Percentiles rank a stretch among this genome's conserved stretches.
Evolutionary conservation across 306 rosid species (phyloP).

Genomic region (Fragaria nilgerrensis): DNA sequence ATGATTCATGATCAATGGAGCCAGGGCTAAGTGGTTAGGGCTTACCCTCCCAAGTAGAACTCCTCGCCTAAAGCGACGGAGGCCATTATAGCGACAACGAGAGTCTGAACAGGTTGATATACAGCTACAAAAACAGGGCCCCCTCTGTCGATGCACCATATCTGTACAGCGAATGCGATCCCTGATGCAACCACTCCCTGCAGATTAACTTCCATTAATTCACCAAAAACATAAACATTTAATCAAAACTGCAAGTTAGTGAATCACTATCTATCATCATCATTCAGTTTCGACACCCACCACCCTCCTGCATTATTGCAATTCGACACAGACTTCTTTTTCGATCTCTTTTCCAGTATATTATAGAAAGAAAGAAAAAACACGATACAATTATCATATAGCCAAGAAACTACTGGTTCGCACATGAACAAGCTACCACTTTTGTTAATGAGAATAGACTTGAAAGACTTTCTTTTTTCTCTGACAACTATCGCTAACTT

Average conservation of each 20-base stretch:
- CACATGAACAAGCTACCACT: constrained; percentile 16
- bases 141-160: constrained; percentile 99
- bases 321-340: background rate
- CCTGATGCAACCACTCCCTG: constrained; percentile 99
- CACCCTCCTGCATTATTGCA: constrained; percentile 9
- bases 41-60: constrained; percentile 90
- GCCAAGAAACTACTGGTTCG: background rate
- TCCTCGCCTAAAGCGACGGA: constrained; percentile 91
- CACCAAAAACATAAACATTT: background rate
- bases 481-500: constrained; percentile 1
- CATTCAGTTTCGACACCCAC: constrained; percentile 13
- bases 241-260: background rate
- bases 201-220: constrained; percentile 12
- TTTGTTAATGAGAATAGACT: constrained; percentile 9
- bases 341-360: background rate
- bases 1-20: background rate
- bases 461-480: background rate
- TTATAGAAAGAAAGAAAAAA: background rate
- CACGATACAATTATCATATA: background rate
- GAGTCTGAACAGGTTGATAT: constrained; percentile 99
- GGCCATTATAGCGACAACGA: constrained; percentile 94
- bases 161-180: constrained; percentile 96
- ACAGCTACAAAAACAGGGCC: constrained; percentile 99
- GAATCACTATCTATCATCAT: constrained; percentile 22
- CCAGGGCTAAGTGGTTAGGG: background rate